Evolutionary conservation across 495 filamentous ascomycete species (phyloP).

Genomic region (Platismatia glauca): DNA sequence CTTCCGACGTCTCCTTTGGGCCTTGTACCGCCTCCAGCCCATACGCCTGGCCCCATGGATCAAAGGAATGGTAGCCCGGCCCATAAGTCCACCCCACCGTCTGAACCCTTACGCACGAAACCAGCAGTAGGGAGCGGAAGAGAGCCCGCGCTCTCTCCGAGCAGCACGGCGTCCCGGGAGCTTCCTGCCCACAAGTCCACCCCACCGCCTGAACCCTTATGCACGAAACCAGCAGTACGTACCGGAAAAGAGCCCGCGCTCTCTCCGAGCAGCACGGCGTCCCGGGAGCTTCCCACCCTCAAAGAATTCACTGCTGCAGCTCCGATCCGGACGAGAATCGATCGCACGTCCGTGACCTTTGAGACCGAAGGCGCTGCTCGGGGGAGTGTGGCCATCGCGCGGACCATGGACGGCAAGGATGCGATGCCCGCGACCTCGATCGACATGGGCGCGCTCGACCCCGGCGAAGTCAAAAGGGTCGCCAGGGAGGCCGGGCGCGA

Average conservation of each 20-base stretch:
- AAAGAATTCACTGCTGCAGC: background rate
- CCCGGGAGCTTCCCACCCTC: no score
- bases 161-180: background rate
- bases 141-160: no score
- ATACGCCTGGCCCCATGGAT: no score
- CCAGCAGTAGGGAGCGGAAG: no score
- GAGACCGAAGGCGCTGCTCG: background rate
- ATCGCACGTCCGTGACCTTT: background rate
- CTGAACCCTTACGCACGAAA: no score
- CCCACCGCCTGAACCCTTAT: no score
- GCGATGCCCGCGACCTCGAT: background rate
- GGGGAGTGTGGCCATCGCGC: slow-evolving; percentile 4
- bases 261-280: background rate
- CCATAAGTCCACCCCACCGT: no score
- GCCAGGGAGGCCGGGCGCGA: background rate
- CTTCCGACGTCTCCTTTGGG: no score
- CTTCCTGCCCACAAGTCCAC: background rate
- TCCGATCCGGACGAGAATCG: background rate
- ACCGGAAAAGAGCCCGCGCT: no score
- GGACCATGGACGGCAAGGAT: background rate
- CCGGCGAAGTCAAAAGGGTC: background rate
- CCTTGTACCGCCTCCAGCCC: no score
- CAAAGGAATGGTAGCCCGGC: no score
- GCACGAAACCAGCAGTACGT: no score
- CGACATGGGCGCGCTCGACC: background rate